A percentile compares a stretch with the other conserved stretches of the same genome.
Evolutionary conservation across 176 grass and related monocot species (phyloP).

Genomic region (Dendrocalamus sinicus): DNA sequence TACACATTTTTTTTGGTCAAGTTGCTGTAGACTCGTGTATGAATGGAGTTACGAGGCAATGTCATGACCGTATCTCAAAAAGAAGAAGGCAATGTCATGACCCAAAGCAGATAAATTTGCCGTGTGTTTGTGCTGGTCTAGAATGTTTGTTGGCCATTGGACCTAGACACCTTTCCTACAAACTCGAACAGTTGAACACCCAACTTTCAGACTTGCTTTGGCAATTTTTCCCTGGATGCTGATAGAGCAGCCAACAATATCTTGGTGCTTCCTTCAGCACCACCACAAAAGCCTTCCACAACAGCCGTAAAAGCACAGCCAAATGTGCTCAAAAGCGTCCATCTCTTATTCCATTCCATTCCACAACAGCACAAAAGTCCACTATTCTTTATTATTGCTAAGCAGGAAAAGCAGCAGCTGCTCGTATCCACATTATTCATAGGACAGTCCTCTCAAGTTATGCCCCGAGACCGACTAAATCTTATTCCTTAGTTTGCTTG

Average conservation of each 20-base stretch:
- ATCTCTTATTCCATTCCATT: constrained; percentile 44
- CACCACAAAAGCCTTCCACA: constrained; percentile 54
- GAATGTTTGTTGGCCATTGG: constrained; percentile 36
- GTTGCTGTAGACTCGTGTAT: background rate
- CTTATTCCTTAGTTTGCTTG: constrained; percentile 37
- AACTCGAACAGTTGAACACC: constrained; percentile 30
- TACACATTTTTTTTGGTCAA: background rate
- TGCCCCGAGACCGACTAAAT: constrained; percentile 24
- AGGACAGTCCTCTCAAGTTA: constrained; percentile 48
- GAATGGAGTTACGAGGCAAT: background rate
- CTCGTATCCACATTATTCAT: constrained; percentile 63
- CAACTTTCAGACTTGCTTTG: constrained; percentile 30
- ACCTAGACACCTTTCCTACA: constrained; percentile 6
- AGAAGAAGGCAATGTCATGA: background rate
- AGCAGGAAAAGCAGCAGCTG: constrained; percentile 35
- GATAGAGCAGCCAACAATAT: constrained; percentile 55
- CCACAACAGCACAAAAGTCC: constrained; percentile 49
- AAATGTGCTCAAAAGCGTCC: constrained; percentile 50
- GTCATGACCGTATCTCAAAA: constrained; percentile 13
- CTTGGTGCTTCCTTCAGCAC: constrained; percentile 62
- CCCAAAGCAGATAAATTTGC: constrained; percentile 30
- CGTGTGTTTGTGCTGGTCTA: constrained; percentile 11
- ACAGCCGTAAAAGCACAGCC: constrained; percentile 52
- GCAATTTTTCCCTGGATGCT: constrained; percentile 28
- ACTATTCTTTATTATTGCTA: constrained; percentile 38